Percentiles rank a stretch among this genome's conserved stretches.
phyloP scores from a whole-genome alignment of 768 basidiomycete genomes.

The Austroboletus eburneus region DNA sequence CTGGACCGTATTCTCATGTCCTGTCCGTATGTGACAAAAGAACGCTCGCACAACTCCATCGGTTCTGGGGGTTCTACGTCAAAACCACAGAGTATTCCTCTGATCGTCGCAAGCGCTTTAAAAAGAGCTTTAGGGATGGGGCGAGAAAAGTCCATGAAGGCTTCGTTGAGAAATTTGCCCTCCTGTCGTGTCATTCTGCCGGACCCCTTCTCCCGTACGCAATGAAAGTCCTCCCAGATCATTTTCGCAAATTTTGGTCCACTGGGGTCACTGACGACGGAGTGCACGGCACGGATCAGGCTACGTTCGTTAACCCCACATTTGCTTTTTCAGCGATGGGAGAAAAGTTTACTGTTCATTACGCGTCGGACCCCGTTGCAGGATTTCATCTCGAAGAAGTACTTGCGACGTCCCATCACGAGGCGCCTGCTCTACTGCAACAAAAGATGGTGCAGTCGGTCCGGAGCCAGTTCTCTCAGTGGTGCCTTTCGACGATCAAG shows the following conservation, averaged over 20 bases:
- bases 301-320: conserved; percentile 27
- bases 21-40: conserved; percentile 19
- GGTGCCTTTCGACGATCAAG: conserved; percentile 23
- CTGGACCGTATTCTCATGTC: conserved; percentile 26
- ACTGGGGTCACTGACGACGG: conserved; percentile 26
- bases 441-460: conserved; percentile 18
- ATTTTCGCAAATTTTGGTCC: conserved; percentile 27
- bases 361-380: conserved; percentile 26
- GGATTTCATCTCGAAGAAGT: conserved; percentile 33
- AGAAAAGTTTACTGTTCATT: conserved; percentile 26
- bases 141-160: conserved; percentile 10
- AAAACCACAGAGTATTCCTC: conserved; percentile 11
- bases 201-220: conserved; percentile 21
- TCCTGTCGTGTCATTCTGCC: conserved; percentile 24
- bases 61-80: conserved; percentile 19
- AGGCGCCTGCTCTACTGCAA: conserved; percentile 6
- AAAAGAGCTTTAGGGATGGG: conserved; percentile 18
- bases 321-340: conserved; percentile 24
- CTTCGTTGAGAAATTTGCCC: neutral
- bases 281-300: conserved; percentile 6
- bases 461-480: conserved; percentile 22
- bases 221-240: conserved; percentile 2
- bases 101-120: conserved; percentile 10
- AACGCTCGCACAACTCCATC: conserved; percentile 23
- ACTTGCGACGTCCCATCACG: conserved; percentile 8